Evolutionary conservation across 345 rosid species (phyloP), one percentile per base, ranked within the genome.

Genomic region (Pseudoturritis turrita): DNA sequence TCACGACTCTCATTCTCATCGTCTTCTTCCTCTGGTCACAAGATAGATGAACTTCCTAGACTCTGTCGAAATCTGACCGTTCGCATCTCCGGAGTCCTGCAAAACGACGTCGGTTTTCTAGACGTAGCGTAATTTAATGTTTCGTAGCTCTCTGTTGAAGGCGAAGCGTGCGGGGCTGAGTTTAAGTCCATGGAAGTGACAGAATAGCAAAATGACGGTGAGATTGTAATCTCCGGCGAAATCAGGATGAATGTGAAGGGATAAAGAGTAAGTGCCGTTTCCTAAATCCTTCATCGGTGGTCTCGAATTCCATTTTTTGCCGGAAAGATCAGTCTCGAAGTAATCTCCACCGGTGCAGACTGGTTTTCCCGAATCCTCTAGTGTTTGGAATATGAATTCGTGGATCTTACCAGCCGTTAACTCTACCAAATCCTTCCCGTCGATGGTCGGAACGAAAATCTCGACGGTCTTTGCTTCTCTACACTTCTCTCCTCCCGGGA

Each of bases 251-350:
- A n/a, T n/a, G n/a, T n/a, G n/a, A n/a, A n/a, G n/a, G n/a, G n/a
- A n/a, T n/a, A n/a, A n/a, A n/a, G n/a, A n/a, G n/a, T n/a, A n/a
- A n/a, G n/a, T n/a, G n/a, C n/a, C n/a, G n/a, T n/a, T n/a, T n/a
- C n/a, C n/a, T n/a, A n/a, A n/a, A n/a, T n/a, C n/a, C 84, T n/a
- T n/a, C n/a, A n/a, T n/a, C 45, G 74, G 69, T 13, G 98, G 98
- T 77, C 94, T 66, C 1, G 96, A 90, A 69, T 88, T 93, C 97
- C 98, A 93, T 28, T 82, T 73, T 33, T 83, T 86, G 3, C 98
- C 97, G 3, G 96, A 88, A 21, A 93, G 89, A 83, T 90, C 98
- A 0, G 86, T 77, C 75, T 93, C 98, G 43, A 83, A 93, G 79
- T 87, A 89, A 74, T 93, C 98, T 3, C 98, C 98, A 3, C 97